A percentile compares a stretch with the other conserved stretches of the same genome.
These are phyloP conservation scores for Aspergillus melleus DNA, from an alignment of 2,329 filamentous ascomycete genomes.

Conservation along the genomic window DNA sequence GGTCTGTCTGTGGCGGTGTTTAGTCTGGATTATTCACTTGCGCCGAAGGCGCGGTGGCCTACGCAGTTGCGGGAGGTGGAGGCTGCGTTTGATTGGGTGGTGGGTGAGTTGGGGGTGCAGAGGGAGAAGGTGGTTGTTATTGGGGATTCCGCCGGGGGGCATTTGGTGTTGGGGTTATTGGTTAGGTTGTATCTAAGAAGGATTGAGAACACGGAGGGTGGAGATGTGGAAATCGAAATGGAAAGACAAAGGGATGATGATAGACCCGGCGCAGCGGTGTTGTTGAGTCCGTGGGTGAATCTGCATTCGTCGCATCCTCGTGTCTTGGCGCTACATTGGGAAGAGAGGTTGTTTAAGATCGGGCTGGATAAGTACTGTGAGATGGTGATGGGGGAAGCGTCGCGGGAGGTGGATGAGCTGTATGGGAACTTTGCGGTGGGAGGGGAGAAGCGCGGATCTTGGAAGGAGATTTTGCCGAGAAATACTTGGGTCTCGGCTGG, in stretches of 20 bases:
- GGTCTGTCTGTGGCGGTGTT: slow-evolving; percentile 71
- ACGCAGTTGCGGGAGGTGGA: slow-evolving; percentile 69
- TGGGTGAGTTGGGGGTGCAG: slow-evolving; percentile 5
- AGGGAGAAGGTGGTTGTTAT: slow-evolving; percentile 10
- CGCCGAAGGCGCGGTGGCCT: slow-evolving; percentile 71
- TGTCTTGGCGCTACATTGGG: slow-evolving; percentile 9
- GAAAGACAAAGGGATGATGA: background rate
- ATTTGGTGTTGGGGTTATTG: slow-evolving; percentile 12
- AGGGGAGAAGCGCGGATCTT: slow-evolving; percentile 8
- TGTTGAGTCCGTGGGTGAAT: slow-evolving; percentile 18
- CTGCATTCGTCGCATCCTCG: slow-evolving; percentile 13
- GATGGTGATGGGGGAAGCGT: slow-evolving; percentile 4
- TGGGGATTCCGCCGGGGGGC: slow-evolving; percentile 17
- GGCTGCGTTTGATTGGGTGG: slow-evolving; percentile 60
- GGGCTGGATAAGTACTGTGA: slow-evolving; percentile 11
- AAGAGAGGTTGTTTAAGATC: slow-evolving; percentile 16
- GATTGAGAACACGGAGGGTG: background rate
- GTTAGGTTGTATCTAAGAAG: slow-evolving; percentile 1
- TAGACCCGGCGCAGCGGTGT: slow-evolving; percentile 6
- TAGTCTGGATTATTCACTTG: slow-evolving; percentile 75
- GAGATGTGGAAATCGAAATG: no score
- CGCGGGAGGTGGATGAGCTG: background rate
- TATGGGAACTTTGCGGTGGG: slow-evolving; percentile 14
- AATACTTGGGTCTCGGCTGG: slow-evolving; percentile 16
- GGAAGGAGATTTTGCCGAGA: slow-evolving; percentile 15